Percentiles rank a stretch among this genome's conserved stretches.
Conservation (phyloP, 2,329 filamentous ascomycete genomes). For the Zymoseptoria tritici region DNA sequence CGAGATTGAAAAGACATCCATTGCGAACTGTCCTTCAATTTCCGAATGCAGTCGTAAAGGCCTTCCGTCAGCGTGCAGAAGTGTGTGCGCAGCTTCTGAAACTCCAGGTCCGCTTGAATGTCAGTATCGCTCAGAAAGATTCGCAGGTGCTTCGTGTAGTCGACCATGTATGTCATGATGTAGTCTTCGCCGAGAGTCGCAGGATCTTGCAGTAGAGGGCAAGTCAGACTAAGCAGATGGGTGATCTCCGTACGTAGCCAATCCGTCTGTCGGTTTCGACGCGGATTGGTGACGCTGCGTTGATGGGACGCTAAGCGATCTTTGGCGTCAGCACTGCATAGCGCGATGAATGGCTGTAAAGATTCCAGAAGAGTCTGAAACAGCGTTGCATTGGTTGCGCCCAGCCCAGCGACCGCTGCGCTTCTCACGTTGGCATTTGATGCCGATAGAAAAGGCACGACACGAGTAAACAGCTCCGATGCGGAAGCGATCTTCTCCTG, state of each 20-base stretch:
- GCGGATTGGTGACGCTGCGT: constrained; percentile 72
- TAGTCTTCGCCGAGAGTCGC: constrained; percentile 72
- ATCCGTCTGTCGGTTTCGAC: constrained; percentile 76
- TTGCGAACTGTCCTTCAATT: constrained; percentile 71
- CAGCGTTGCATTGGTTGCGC: constrained; percentile 89
- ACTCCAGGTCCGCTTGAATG: constrained; percentile 90
- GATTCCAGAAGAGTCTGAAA: constrained; percentile 88
- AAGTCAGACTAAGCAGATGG: constrained; percentile 89
- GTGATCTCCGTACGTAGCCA: constrained; percentile 88
- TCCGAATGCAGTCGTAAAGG: constrained; percentile 83
- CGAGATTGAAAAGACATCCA: constrained; percentile 98
- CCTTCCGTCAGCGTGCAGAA: constrained; percentile 93
- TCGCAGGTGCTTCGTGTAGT: constrained; percentile 85
- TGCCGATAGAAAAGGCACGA: constrained; percentile 79
- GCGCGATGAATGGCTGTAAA: constrained; percentile 74
- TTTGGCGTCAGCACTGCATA: constrained; percentile 83
- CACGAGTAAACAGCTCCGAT: constrained; percentile 78
- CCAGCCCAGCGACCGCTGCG: constrained; percentile 83
- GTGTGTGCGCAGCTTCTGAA: constrained; percentile 82
- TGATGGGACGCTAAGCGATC: constrained; percentile 69
- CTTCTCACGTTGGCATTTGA: constrained; percentile 75
- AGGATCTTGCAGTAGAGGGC: constrained; percentile 73
- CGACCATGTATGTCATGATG: constrained; percentile 79
- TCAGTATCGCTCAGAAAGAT: constrained; percentile 92
- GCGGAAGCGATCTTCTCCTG: constrained; percentile 82